Evolutionary conservation across 2,329 filamentous ascomycete species (phyloP).

Genomic region (Paraphaeosphaeria minitans): DNA sequence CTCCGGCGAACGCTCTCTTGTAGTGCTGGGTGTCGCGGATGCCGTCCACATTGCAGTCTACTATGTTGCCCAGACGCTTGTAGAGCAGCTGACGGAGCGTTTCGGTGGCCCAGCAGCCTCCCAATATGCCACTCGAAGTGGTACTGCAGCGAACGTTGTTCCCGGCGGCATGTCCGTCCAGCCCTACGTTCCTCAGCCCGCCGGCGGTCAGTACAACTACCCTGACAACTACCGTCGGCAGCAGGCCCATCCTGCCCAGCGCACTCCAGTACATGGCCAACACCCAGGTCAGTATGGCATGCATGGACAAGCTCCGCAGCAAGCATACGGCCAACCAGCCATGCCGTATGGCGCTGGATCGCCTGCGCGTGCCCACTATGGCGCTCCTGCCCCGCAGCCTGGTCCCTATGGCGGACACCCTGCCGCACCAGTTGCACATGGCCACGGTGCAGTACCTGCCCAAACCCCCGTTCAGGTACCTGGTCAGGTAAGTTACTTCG

Average conservation of each 20-base stretch:
- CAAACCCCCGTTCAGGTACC: conserved; percentile 69
- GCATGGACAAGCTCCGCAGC: conserved; percentile 65
- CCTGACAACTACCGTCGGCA: conserved; percentile 83
- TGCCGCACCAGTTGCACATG: conserved; percentile 58
- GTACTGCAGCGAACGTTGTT: conserved; percentile 88
- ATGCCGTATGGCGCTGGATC: conserved; percentile 78
- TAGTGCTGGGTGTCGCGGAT: conserved; percentile 96
- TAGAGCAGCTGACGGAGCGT: conserved; percentile 95
- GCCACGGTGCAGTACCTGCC: conserved; percentile 68
- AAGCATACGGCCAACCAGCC: conserved; percentile 59
- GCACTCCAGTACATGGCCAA: conserved; percentile 76
- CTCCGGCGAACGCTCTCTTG: conserved; percentile 95
- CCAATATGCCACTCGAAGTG: conserved; percentile 95
- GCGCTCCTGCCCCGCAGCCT: conserved; percentile 77
- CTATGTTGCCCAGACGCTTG: conserved; percentile 96
- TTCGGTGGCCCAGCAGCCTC: conserved; percentile 96
- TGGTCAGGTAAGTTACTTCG: conserved; percentile 57
- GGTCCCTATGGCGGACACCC: conserved; percentile 68
- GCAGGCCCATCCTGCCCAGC: conserved; percentile 68
- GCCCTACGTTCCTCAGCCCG: conserved; percentile 93
- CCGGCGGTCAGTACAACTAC: conserved; percentile 89
- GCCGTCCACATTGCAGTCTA: conserved; percentile 99
- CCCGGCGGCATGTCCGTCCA: conserved; percentile 99
- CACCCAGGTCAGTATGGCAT: conserved; percentile 61
- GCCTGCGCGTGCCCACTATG: conserved; percentile 75